Percentiles rank a stretch among this genome's conserved stretches.
phyloP scores from a whole-genome alignment of 345 rosid genomes.

The Salix arbutifolia region DNA sequence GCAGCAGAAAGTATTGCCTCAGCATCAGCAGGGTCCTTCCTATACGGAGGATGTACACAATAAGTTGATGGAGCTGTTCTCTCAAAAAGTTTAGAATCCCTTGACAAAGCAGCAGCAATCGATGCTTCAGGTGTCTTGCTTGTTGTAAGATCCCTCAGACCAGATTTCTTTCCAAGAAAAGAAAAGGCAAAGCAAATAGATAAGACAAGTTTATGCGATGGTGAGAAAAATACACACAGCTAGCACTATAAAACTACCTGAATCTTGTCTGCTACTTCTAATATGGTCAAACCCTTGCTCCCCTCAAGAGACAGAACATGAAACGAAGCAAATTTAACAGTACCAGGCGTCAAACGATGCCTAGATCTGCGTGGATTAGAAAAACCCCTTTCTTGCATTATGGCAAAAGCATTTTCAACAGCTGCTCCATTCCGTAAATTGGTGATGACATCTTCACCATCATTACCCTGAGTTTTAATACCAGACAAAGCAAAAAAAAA shows the following conservation, averaged over 20 bases:
- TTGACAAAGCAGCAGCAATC: slow-evolving; percentile 87
- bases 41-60: slow-evolving; percentile 74
- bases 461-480: slow-evolving; percentile 45
- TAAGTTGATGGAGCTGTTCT: slow-evolving; percentile 94
- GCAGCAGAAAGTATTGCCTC: slow-evolving; percentile 73
- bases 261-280: slow-evolving; percentile 88
- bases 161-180: slow-evolving; percentile 57
- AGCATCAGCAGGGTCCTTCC: slow-evolving; percentile 70
- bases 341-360: slow-evolving; percentile 91
- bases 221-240: background rate
- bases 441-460: slow-evolving; percentile 61
- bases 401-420: slow-evolving; percentile 75
- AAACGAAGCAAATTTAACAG: slow-evolving; percentile 92
- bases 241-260: slow-evolving; percentile 47
- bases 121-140: slow-evolving; percentile 99
- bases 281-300: slow-evolving; percentile 65
- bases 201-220: background rate
- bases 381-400: slow-evolving; percentile 83
- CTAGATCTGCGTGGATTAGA: slow-evolving; percentile 73
- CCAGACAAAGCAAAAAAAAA: background rate
- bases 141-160: slow-evolving; percentile 81
- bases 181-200: background rate
- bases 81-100: slow-evolving; percentile 87
- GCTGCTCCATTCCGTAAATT: slow-evolving; percentile 74
- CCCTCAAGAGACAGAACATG: slow-evolving; percentile 81